phyloP scores from a whole-genome alignment of 1,139 yeast species.

The Tardiomyces blankii region DNA sequence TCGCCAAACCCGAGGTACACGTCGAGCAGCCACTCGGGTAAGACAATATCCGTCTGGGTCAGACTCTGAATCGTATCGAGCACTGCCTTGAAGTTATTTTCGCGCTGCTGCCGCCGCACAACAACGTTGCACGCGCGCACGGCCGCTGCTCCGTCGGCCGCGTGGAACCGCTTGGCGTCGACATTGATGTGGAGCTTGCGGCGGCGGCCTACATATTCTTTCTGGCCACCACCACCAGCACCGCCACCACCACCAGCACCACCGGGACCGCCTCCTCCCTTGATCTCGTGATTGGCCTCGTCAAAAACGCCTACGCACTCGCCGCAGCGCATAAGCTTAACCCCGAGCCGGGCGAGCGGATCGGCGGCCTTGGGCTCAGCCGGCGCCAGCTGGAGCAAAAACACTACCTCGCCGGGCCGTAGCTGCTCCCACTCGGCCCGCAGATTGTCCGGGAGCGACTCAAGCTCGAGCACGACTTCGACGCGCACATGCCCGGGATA shows the following conservation, averaged over 20 bases:
- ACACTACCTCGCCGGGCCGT: slow-evolving; percentile 21
- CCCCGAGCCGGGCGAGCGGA: slow-evolving; percentile 10
- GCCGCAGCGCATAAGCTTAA: slow-evolving; percentile 8
- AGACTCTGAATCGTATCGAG: slow-evolving; percentile 13
- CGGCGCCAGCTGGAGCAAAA: slow-evolving; percentile 17
- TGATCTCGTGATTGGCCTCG: slow-evolving; percentile 5
- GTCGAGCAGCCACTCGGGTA: slow-evolving; percentile 31
- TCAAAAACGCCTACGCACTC: slow-evolving; percentile 4
- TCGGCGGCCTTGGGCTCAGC: slow-evolving; percentile 6
- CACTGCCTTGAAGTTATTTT: slow-evolving; percentile 15
- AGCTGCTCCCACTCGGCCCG: slow-evolving; percentile 25
- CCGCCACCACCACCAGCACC: too few species aligned
- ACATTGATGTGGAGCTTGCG: slow-evolving; percentile 8
- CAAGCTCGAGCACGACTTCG: slow-evolving; percentile 19
- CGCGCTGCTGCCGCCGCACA: slow-evolving; percentile 14
- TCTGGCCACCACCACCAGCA: slow-evolving; percentile 1
- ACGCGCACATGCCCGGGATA: slow-evolving; percentile 15
- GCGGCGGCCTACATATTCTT: background rate
- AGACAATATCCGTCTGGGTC: slow-evolving; percentile 4
- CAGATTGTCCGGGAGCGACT: slow-evolving; percentile 6
- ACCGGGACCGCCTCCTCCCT: too few species aligned
- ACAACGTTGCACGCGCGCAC: slow-evolving; percentile 15
- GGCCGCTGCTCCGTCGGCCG: slow-evolving; percentile 3
- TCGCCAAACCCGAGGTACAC: slow-evolving; percentile 28
- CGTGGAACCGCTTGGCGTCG: slow-evolving; percentile 7